Conservation (phyloP, 345 rosid species). For the Eucalyptus curtisii region DNA sequence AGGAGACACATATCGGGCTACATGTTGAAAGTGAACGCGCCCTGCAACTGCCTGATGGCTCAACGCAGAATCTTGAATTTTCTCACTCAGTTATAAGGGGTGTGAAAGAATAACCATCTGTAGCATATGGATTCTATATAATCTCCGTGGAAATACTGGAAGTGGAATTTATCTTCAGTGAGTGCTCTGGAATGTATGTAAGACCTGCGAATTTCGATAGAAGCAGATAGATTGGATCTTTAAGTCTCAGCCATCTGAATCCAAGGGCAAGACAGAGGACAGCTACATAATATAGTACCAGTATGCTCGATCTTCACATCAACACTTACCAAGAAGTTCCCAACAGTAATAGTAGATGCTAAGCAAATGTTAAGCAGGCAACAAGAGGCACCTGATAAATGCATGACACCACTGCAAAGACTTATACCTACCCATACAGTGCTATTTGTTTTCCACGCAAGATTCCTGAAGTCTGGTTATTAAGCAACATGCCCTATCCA, state of each 20-base stretch:
- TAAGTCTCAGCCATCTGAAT: neutral
- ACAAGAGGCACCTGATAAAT: neutral
- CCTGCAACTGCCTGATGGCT: neutral
- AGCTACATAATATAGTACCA: neutral
- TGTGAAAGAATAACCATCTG: neutral
- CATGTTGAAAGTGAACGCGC: neutral
- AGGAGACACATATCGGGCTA: neutral
- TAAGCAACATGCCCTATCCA: neutral
- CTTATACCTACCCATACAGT: neutral
- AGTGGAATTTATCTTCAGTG: constrained; percentile 85
- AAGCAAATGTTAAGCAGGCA: neutral
- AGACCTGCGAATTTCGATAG: constrained; percentile 44
- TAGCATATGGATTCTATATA: constrained; percentile 10
- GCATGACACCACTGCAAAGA: neutral
- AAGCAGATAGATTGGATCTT: neutral
- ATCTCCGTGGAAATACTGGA: constrained; percentile 77
- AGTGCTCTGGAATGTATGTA: constrained; percentile 78
- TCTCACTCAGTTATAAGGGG: neutral
- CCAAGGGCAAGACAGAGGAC: neutral
- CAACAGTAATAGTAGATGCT: neutral
- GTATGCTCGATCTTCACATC: neutral
- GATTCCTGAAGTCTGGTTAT: neutral
- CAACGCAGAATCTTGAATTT: neutral
- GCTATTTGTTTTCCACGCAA: neutral
- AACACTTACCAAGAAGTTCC: neutral